phyloP scores from a whole-genome alignment of 2,329 filamentous ascomycete genomes.

The Aspergillus uvarum region DNA sequence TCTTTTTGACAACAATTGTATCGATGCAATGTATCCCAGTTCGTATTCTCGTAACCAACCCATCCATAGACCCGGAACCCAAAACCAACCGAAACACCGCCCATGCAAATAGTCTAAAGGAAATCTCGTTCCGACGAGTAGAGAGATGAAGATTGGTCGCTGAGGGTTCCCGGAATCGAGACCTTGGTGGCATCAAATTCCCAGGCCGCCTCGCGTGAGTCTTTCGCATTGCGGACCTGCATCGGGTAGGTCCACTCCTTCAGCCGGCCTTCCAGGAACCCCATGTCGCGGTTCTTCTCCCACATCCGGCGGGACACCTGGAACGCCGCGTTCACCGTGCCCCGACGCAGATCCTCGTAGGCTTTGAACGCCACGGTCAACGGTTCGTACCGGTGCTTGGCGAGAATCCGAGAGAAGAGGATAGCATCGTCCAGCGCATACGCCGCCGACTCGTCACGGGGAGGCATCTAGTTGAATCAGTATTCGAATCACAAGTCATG shows the following conservation, averaged over 20 bases:
- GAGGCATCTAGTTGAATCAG: slow-evolving; percentile 43
- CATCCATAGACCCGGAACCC: not conserved
- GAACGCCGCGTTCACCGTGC: slow-evolving; percentile 41
- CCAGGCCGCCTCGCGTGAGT: slow-evolving; percentile 34
- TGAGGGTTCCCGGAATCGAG: slow-evolving; percentile 28
- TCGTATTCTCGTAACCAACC: slow-evolving; percentile 11
- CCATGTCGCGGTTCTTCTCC: slow-evolving; percentile 41
- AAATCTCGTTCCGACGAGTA: slow-evolving; percentile 27
- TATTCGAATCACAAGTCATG: not conserved
- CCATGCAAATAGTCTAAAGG: slow-evolving; percentile 9
- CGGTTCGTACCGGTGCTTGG: slow-evolving; percentile 34
- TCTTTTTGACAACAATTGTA: slow-evolving; percentile 4
- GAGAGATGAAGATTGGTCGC: slow-evolving; percentile 26
- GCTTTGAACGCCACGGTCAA: slow-evolving; percentile 35
- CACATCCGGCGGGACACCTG: slow-evolving; percentile 41
- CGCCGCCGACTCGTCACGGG: slow-evolving; percentile 47
- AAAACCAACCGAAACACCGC: slow-evolving; percentile 3
- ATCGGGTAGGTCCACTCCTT: slow-evolving; percentile 41
- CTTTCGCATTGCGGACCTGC: slow-evolving; percentile 27
- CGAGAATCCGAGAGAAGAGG: slow-evolving; percentile 42
- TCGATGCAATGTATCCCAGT: slow-evolving; percentile 15
- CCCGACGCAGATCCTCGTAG: slow-evolving; percentile 40
- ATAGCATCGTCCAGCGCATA: slow-evolving; percentile 49
- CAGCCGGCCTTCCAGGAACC: slow-evolving; percentile 35
- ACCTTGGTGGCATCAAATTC: slow-evolving; percentile 39